Base-by-base conservation (phyloP, 1,139 yeast species). In the Diutina rugosa region DNA sequence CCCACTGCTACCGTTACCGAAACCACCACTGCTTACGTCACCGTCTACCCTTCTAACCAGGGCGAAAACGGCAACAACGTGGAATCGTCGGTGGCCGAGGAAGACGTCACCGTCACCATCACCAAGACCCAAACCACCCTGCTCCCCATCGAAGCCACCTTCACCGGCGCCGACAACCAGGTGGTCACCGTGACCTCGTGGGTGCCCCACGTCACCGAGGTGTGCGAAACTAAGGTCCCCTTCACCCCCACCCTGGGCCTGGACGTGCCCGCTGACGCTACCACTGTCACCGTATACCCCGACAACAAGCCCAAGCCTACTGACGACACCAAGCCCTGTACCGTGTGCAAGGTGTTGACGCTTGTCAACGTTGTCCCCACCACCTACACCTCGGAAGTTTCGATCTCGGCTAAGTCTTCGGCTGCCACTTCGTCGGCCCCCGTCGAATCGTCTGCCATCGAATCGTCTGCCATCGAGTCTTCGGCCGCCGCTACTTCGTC, bases 131-230 rank as follows among this genome's bases (percentile, higher is more conserved):
- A 16, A 29, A 49, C 53, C 44, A 32, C 53, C 10, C 32, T 18
- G 28, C 18, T 49, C 53, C 53, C 53, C 53, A 32, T 49, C 14
- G 53, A 49, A 32, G 53, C 53, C 28, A n/a, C 32, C 18, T 49
- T 49, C 44, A 49, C 53, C 29, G 18, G 32, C 29, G 30, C 35
- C 10, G 53, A 49, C 45, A 18, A 18, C 46, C 28, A n/a, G 6
- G 32, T 38, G 41, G 44, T 49, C 44, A 49, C 53, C 53, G 29
- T 49, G 16, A 49, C 53, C 28, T 49, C 53, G 41, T 32, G 41
- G 53, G 53, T 49, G 18, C 41, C 44, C n/a, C 53, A 49, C n/a
- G 53, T n/a, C 35, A 49, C 53, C 28, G 53, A 49, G 18, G 53
- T 49, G 28, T 32, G 41, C 28, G 44, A 32, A 18, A 49, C 53